A percentile compares a stretch with the other conserved stretches of the same genome.
phyloP scores from a whole-genome alignment of 2,329 filamentous ascomycete species.

The Arthrinium phaeospermum region DNA sequence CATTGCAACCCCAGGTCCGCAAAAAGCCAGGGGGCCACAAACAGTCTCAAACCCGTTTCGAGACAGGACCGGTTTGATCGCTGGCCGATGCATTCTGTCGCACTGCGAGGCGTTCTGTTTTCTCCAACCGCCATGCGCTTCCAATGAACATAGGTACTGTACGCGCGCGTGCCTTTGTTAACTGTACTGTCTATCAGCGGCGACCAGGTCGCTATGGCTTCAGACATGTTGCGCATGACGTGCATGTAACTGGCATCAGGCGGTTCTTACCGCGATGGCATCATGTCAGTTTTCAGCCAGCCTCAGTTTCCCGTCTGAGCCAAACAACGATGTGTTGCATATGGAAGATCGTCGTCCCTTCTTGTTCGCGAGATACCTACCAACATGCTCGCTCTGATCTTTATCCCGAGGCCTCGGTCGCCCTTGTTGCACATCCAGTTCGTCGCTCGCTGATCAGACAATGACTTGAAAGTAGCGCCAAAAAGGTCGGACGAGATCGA shows the following conservation, averaged over 20 bases:
- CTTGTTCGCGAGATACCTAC: not conserved
- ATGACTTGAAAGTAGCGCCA: not conserved
- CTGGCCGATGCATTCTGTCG: not conserved
- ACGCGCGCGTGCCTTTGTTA: not conserved
- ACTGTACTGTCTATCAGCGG: not conserved
- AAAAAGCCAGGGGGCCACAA: not conserved
- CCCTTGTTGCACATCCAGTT: not conserved
- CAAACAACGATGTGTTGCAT: not conserved
- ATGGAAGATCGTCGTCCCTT: not conserved
- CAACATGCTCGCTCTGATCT: constrained; percentile 7
- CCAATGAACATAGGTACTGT: not conserved
- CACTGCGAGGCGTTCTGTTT: not conserved
- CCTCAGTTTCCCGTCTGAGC: not conserved
- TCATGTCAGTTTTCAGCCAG: not conserved
- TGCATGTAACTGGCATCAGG: not conserved
- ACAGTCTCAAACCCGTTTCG: not conserved
- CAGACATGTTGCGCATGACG: not conserved
- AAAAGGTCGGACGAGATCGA: constrained; percentile 9
- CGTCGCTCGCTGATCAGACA: not conserved
- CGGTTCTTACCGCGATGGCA: not conserved
- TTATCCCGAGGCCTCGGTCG: not conserved
- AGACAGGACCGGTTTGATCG: constrained; percentile 16
- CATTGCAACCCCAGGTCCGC: constrained; percentile 15
- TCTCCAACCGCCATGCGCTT: not conserved
- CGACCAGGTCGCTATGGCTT: not conserved